Conservation (phyloP, 2,329 filamentous ascomycete genomes). For the Blastomyces percursus region DNA sequence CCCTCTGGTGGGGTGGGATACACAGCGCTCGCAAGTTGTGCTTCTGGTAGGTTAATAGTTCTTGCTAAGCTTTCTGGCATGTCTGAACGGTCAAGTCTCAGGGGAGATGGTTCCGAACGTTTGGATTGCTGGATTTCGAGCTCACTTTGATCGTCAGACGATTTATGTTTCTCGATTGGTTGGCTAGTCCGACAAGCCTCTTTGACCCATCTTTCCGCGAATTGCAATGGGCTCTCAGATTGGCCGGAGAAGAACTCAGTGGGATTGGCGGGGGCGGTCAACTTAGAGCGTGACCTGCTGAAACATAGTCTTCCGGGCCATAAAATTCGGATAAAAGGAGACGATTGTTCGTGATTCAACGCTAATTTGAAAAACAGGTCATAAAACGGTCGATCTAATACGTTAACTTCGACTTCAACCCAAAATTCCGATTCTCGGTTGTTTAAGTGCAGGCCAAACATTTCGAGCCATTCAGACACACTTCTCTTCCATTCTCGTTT, state of each 20-base stretch:
- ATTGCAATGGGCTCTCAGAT: slow-evolving; percentile 31
- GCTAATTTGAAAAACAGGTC: slow-evolving; percentile 10
- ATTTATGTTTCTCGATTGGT: slow-evolving; percentile 6
- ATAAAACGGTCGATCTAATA: not conserved
- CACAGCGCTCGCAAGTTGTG: slow-evolving; percentile 34
- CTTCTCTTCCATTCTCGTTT: slow-evolving; percentile 27
- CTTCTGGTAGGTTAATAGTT: slow-evolving; percentile 30
- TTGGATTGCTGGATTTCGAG: slow-evolving; percentile 18
- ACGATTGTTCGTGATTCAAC: slow-evolving; percentile 20
- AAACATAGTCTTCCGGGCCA: slow-evolving; percentile 39
- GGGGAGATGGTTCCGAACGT: slow-evolving; percentile 18
- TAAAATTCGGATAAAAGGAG: slow-evolving; percentile 32
- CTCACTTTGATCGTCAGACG: slow-evolving; percentile 4
- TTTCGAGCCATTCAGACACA: slow-evolving; percentile 28
- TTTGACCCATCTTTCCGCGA: slow-evolving; percentile 33
- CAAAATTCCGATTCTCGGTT: slow-evolving; percentile 26
- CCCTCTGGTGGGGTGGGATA: slow-evolving; percentile 43
- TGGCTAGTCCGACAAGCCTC: slow-evolving; percentile 19
- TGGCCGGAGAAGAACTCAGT: slow-evolving; percentile 14
- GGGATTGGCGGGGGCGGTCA: slow-evolving; percentile 14
- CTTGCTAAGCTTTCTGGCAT: slow-evolving; percentile 31
- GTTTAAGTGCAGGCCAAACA: slow-evolving; percentile 26
- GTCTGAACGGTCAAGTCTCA: slow-evolving; percentile 20
- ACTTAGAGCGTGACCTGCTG: slow-evolving; percentile 20
- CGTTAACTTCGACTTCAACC: slow-evolving; percentile 32